A percentile compares a stretch with the other conserved stretches of the same genome.
phyloP scores from a whole-genome alignment of 2,329 filamentous ascomycete species.

The Penicillium sp. region DNA sequence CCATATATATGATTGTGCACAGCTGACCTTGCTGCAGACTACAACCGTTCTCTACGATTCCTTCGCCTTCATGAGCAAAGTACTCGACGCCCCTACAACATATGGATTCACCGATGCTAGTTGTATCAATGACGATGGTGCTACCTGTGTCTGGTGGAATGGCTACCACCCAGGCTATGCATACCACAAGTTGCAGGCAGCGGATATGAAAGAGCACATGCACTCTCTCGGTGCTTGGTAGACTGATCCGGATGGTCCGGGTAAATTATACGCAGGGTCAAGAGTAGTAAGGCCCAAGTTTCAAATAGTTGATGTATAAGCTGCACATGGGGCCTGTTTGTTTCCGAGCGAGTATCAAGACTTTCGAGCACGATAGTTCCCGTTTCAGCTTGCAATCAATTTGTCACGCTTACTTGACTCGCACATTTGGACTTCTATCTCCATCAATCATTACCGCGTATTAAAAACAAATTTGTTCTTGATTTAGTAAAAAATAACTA shows the following conservation, averaged over 20 bases:
- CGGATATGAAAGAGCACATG: slow-evolving; percentile 30
- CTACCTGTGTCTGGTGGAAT: slow-evolving; percentile 35
- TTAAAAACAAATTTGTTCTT: not conserved
- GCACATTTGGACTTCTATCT: not conserved
- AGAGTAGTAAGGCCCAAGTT: not conserved
- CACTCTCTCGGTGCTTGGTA: slow-evolving; percentile 28
- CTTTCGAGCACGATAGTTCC: not conserved
- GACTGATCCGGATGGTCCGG: not conserved
- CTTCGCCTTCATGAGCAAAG: slow-evolving; percentile 30
- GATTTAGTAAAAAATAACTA: too few relatives aligned
- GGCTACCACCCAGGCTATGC: slow-evolving; percentile 32
- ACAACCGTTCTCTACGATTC: slow-evolving; percentile 30
- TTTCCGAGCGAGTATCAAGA: not conserved
- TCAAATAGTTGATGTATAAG: not conserved
- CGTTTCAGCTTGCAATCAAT: slow-evolving; percentile 11
- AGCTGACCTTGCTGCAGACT: slow-evolving; percentile 15
- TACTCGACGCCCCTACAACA: slow-evolving; percentile 26
- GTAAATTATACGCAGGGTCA: not conserved
- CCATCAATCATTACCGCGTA: not conserved
- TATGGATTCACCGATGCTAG: slow-evolving; percentile 30
- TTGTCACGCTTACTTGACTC: not conserved
- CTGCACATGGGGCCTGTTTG: not conserved
- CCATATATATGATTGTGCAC: not conserved
- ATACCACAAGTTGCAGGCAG: slow-evolving; percentile 30
- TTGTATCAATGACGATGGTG: slow-evolving; percentile 31